A percentile compares a stretch with the other conserved stretches of the same genome.
These are phyloP conservation scores for Arthroderma sp. DNA, from an alignment of 2,329 filamentous ascomycete species.

Conservation along the genomic window DNA sequence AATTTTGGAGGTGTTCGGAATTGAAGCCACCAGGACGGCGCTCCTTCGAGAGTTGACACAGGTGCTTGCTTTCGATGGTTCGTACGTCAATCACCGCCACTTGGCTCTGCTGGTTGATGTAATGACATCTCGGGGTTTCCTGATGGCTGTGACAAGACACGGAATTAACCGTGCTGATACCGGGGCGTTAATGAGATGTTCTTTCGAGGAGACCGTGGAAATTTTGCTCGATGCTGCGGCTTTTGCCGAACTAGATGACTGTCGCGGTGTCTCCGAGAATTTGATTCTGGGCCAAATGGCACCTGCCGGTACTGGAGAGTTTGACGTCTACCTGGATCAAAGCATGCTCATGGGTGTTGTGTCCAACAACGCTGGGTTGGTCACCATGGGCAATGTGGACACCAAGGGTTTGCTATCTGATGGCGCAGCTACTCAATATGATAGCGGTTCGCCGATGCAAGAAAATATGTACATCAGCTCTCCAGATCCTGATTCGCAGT, in stretches of 20 bases:
- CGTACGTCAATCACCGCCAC: constrained; percentile 98
- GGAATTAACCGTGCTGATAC: constrained; percentile 98
- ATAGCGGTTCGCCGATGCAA: constrained; percentile 49
- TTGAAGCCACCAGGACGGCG: constrained; percentile 80
- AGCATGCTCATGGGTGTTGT: constrained; percentile 93
- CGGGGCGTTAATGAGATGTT: constrained; percentile 96
- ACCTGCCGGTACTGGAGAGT: constrained; percentile 91
- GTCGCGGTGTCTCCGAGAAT: constrained; percentile 95
- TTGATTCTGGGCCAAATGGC: constrained; percentile 96
- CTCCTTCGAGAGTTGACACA: constrained; percentile 79
- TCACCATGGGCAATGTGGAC: constrained; percentile 65
- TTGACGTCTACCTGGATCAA: constrained; percentile 85
- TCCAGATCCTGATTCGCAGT: constrained; percentile 46
- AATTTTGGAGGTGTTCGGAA: constrained; percentile 86
- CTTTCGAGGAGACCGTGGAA: constrained; percentile 97
- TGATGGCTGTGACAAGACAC: constrained; percentile 94
- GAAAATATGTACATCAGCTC: constrained; percentile 51
- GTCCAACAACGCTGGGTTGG: constrained; percentile 77
- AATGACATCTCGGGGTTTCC: constrained; percentile 87
- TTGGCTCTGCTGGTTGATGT: constrained; percentile 90
- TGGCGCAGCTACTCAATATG: constrained; percentile 88
- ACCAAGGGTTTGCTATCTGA: constrained; percentile 60
- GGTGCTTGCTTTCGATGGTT: constrained; percentile 95
- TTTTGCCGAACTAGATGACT: constrained; percentile 91
- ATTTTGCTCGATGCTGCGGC: constrained; percentile 93